Base-by-base conservation (phyloP, 108 stramenopile species). In the Cyclotella atomus region DNA sequence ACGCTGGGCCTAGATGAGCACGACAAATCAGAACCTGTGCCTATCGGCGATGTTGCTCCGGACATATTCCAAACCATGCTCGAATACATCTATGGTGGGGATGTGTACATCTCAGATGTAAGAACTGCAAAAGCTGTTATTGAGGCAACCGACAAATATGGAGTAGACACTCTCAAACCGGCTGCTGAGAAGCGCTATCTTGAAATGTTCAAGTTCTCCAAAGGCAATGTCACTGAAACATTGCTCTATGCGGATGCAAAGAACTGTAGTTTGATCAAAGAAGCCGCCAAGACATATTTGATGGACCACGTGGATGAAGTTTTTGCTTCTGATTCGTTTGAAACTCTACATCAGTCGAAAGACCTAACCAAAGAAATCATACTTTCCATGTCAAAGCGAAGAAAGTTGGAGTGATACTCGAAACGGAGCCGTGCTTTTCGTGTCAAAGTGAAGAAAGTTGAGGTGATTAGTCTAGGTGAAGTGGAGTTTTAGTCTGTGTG, bases 231-330 rank as follows among this genome's bases (percentile, higher is more conserved):
- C 6, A 27, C 19, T 10, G 55, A 28, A 4, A 56, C 55, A 28
- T 27, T 56, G 9, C 25, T 28, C 25, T 56, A 56, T 28, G 55
- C 55, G 16, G 55, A 56, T 28, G 55, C 55, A 9, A 56, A 56
- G 19, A 24, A 56, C 55, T 56, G 55, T 28, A 6, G 5, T 30
- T 6, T 56, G 5, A 7, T 56, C 25, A 56, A 56, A 56, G 55
- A 56, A 56, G 17, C 5, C 5, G 55, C 55, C 6, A 56, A 7
- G 27, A 28, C 4, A 19, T 56, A 28, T 28, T 10, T 30, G 19
- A 14, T 56, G 25, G 12, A 56, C 6, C 9, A 56, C 29, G 25
- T 30, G 2, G 12, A 56, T 28, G 55, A 56, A 4, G 27, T 56
- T 5, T 2, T 56, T 30, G 6, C 55, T 14, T 56, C 29, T 10